Evolutionary conservation across 805 yeast genomes (phyloP).

Genomic region (Cyberlindnera amylophila): DNA sequence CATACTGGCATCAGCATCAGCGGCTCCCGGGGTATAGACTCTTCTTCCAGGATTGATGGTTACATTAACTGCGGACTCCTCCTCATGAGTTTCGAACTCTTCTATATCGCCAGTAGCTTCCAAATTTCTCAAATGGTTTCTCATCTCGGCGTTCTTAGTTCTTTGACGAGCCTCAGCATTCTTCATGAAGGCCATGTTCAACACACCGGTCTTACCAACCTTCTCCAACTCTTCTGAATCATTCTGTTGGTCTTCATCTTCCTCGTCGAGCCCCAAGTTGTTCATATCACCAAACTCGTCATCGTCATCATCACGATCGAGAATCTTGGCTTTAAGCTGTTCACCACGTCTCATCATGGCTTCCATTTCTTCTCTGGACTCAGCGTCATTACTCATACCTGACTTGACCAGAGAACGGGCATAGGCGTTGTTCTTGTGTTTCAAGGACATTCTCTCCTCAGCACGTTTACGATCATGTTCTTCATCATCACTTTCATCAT

Average conservation of each 20-base stretch:
- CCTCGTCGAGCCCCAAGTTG: slow-evolving; percentile 47
- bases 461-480: slow-evolving; percentile 78
- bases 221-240: slow-evolving; percentile 35
- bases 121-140: slow-evolving; percentile 48
- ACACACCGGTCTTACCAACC: slow-evolving; percentile 80
- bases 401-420: slow-evolving; percentile 85
- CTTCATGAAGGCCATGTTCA: slow-evolving; percentile 94
- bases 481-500: slow-evolving; percentile 47
- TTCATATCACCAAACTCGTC: slow-evolving; percentile 38
- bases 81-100: slow-evolving; percentile 34
- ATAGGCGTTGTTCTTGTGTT: slow-evolving; percentile 90
- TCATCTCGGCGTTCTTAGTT: slow-evolving; percentile 51
- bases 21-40: slow-evolving; percentile 60
- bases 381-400: slow-evolving; percentile 85
- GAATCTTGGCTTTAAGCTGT: slow-evolving; percentile 62
- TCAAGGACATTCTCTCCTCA: slow-evolving; percentile 85
- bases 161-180: slow-evolving; percentile 75
- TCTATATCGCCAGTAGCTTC: slow-evolving; percentile 43
- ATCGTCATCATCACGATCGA: slow-evolving; percentile 48
- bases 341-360: slow-evolving; percentile 92
- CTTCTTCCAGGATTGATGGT: slow-evolving; percentile 73
- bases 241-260: slow-evolving; percentile 41
- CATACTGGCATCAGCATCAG: slow-evolving; percentile 28
- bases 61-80: slow-evolving; percentile 41
- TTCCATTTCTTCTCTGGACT: slow-evolving; percentile 84